phyloP scores from a whole-genome alignment of 2,329 filamentous ascomycete genomes.

The Colletotrichum chlorophyti region DNA sequence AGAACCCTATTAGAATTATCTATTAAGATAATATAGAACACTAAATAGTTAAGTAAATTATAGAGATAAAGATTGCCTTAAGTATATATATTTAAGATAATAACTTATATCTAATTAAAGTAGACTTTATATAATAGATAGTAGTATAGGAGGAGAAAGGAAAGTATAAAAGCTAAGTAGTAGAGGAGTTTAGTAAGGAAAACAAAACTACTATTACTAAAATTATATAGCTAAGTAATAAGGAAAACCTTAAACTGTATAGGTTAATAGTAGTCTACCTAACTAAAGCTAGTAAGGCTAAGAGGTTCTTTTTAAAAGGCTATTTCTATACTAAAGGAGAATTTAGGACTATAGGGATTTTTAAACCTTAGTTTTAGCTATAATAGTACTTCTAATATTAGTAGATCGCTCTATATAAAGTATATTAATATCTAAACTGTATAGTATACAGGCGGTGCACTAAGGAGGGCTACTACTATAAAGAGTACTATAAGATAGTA shows the following conservation, averaged over 20 bases:
- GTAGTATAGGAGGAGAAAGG: slow-evolving; percentile 31
- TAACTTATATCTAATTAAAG: slow-evolving; percentile 34
- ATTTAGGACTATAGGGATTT: slow-evolving; percentile 28
- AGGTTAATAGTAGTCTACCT: slow-evolving; percentile 35
- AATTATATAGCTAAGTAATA: slow-evolving; percentile 34
- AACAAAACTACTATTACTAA: slow-evolving; percentile 34
- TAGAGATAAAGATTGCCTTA: slow-evolving; percentile 22
- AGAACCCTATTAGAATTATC: neutral
- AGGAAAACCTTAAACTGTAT: slow-evolving; percentile 31
- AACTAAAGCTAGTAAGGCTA: slow-evolving; percentile 31
- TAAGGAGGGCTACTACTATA: neutral
- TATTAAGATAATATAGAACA: neutral
- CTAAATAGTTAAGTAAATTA: slow-evolving; percentile 27
- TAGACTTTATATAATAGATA: slow-evolving; percentile 32
- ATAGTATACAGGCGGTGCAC: neutral
- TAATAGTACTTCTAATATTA: slow-evolving; percentile 39
- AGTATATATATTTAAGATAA: slow-evolving; percentile 31
- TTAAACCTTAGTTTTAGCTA: slow-evolving; percentile 32
- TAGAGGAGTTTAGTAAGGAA: slow-evolving; percentile 32
- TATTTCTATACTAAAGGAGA: slow-evolving; percentile 32
- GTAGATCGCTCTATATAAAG: slow-evolving; percentile 33
- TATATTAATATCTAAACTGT: too few relatives aligned
- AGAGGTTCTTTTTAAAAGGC: slow-evolving; percentile 29
- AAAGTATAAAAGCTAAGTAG: neutral
- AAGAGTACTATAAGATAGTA: neutral